Evolutionary conservation across 108 stramenopile species (phyloP).

Genomic region (Cyclotella distinguenda): DNA sequence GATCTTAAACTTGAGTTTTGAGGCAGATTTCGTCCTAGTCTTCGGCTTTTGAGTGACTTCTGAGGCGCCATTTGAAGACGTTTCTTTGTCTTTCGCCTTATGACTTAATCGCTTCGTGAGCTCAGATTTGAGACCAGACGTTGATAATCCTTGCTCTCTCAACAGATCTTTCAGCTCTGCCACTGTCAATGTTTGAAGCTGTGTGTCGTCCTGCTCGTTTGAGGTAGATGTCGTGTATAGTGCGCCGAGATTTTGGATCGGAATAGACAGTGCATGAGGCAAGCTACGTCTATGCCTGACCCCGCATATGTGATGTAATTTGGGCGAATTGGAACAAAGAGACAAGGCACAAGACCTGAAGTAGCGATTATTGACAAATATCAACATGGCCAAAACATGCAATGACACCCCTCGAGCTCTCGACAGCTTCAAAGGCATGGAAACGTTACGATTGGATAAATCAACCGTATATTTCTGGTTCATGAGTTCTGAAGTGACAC

Average conservation of each 20-base stretch:
- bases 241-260: background rate
- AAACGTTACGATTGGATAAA: background rate
- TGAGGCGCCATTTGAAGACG: background rate
- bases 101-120: slow-evolving; percentile 38
- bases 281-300: background rate
- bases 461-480: no score
- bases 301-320: background rate
- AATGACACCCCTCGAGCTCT: background rate
- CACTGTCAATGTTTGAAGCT: slow-evolving; percentile 42
- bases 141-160: slow-evolving; percentile 32
- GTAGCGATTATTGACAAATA: slow-evolving; percentile 4
- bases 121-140: slow-evolving; percentile 53
- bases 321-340: background rate
- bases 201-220: background rate
- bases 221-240: slow-evolving; percentile 10
- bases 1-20: slow-evolving; percentile 42
- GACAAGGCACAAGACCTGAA: slow-evolving; percentile 1
- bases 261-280: background rate
- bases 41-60: background rate
- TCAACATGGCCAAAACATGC: slow-evolving; percentile 3
- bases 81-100: background rate
- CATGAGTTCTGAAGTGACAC: no score
- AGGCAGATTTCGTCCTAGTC: background rate
- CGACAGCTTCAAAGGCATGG: background rate
- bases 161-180: slow-evolving; percentile 45